Evolutionary conservation across 2,329 filamentous ascomycete genomes (phyloP).

Genomic region (Endocalyx cinctus): DNA sequence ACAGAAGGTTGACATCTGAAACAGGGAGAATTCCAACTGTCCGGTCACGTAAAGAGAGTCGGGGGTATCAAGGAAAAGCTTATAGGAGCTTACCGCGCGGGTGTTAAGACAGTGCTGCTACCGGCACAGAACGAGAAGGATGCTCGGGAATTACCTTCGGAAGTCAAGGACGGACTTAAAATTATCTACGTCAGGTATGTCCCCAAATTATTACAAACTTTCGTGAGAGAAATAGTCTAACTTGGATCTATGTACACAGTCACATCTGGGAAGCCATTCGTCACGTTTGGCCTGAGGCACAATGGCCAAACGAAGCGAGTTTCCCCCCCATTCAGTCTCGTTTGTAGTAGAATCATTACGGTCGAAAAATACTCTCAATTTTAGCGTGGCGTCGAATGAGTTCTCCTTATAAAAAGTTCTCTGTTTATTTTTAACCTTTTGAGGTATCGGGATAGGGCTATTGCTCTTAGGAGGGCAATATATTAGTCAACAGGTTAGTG

Average conservation of each 20-base stretch:
- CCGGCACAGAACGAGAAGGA: constrained; percentile 90
- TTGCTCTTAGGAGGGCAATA: too few relatives aligned
- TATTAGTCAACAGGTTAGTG: too few relatives aligned
- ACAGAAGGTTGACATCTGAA: constrained; percentile 15
- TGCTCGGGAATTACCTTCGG: constrained; percentile 80
- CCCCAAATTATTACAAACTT: constrained; percentile 5
- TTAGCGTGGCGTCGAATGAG: too few relatives aligned
- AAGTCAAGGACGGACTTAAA: constrained; percentile 81
- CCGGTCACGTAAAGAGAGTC: constrained; percentile 87
- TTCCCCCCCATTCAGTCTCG: constrained; percentile 72
- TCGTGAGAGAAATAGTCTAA: constrained; percentile 2
- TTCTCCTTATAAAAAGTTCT: too few relatives aligned
- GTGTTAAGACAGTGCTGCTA: constrained; percentile 88
- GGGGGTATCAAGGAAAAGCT: constrained; percentile 99
- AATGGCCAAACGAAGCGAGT: constrained; percentile 69
- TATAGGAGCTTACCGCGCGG: constrained; percentile 87
- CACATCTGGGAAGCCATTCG: constrained; percentile 94
- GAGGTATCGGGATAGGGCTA: background rate
- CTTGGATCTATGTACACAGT: constrained; percentile 36
- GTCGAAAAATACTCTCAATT: too few relatives aligned
- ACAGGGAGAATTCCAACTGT: constrained; percentile 68
- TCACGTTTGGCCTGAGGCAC: constrained; percentile 83
- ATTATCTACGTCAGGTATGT: constrained; percentile 85
- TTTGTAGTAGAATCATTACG: constrained; percentile 54
- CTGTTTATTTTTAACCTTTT: background rate